Percentiles rank a stretch among this genome's conserved stretches.
phyloP scores from a whole-genome alignment of 108 stramenopile genomes.

The Heterococcus sp. region DNA sequence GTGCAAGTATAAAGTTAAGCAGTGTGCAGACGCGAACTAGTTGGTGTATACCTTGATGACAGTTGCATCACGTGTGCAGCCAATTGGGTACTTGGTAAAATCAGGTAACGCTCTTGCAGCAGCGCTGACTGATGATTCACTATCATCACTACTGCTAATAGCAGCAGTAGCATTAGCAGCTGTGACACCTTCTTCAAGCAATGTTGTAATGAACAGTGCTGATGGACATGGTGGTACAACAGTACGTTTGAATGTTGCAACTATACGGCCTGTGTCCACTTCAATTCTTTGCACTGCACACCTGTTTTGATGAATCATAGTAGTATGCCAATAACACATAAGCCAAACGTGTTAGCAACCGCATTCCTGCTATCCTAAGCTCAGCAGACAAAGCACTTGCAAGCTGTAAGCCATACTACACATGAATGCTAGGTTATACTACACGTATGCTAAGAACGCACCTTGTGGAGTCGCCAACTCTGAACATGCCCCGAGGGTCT shows the following conservation, averaged over 20 bases:
- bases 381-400: not conserved
- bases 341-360: not conserved
- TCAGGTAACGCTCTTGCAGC: not conserved
- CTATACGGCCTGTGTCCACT: constrained; percentile 11
- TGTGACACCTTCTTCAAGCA: constrained; percentile 17
- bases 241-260: constrained; percentile 7
- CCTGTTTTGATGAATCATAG: not conserved
- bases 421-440: not conserved
- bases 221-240: constrained; percentile 6
- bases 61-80: not conserved
- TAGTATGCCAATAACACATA: not conserved
- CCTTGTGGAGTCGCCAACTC: constrained; percentile 50
- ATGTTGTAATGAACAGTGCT: constrained; percentile 17
- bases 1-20: no score
- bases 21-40: no score
- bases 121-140: not conserved
- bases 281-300: constrained; percentile 41
- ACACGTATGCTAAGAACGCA: constrained; percentile 23
- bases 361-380: not conserved
- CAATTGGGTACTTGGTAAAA: not conserved
- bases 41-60: not conserved
- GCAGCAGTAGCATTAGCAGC: not conserved
- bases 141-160: not conserved
- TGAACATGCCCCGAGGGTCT: constrained; percentile 45
- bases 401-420: no score